Evolutionary conservation across 352 stramenopile genomes (phyloP), one percentile per base, ranked within the genome.

Genomic region (Halophytophthora polymorphica): DNA sequence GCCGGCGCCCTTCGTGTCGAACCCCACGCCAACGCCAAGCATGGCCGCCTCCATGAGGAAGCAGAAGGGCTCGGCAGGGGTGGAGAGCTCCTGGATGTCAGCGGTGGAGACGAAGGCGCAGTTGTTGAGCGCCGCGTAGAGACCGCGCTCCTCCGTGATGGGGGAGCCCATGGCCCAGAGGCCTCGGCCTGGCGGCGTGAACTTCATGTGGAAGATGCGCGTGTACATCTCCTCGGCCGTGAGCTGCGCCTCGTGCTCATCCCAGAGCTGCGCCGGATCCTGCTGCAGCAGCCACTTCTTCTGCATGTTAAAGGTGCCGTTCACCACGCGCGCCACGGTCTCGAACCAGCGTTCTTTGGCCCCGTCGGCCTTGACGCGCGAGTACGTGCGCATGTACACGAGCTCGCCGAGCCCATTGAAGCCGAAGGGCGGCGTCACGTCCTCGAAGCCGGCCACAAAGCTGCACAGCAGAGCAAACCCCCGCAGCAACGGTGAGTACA

Each of bases 41-140:
- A 98, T 98, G 15, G 85, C 83, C 6, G 90, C 88, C 51, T 98
- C 91, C 92, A 98, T 98, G n/a, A 97, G 71, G 61, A 98, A 98
- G 53, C 83, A 95, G 52, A 98, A 98, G 2, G 92, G 88, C 40
- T 86, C 71, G 0, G 84, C 71, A 2, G 90, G 83, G 0, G 77
- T 83, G 10, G 50, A 23, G 8, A 84, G 45, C 51, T 86, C 49
- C 0, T 65, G 57, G 19, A 96, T 64, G 37, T 95, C 86, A 3
- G 64, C 62, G 1, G 91, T 98, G 15, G 80, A 95, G 4, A 98
- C 89, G 49, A 98, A 98, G 14, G 90, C 91, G 56, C 90, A 98
- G 66, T 98, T 97, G 69, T 98, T 98, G 17, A 98, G 71, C 17
- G 91, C 89, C 0, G 90, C 90, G 36, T 81, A 96, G 4, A 97